Percentiles rank a stretch among this genome's conserved stretches.
Evolutionary conservation across 345 rosid species (phyloP).

Genomic region (Erodium maritimum): DNA sequence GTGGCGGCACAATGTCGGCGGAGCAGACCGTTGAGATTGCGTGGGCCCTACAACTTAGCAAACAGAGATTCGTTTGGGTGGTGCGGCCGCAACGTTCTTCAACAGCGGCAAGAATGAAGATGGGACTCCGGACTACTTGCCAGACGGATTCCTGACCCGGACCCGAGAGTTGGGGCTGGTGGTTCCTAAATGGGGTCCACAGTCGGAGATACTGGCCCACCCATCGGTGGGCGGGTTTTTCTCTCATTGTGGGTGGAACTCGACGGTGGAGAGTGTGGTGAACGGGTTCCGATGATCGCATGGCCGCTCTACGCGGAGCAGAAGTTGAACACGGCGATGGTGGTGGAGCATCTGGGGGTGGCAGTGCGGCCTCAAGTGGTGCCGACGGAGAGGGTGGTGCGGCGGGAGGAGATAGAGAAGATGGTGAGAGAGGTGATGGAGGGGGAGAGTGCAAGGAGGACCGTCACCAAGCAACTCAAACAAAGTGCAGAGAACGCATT

Average conservation of each 20-base stretch:
- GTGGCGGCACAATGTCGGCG: conserved; percentile 44
- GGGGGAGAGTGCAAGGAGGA: conserved; percentile 15
- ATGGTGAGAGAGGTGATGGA: conserved; percentile 29
- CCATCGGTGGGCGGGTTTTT: conserved; percentile 47
- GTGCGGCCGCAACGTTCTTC: conserved; percentile 20
- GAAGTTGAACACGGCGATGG: conserved; percentile 47
- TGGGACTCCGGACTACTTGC: conserved; percentile 18
- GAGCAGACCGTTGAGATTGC: conserved; percentile 27
- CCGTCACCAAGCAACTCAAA: conserved; percentile 18
- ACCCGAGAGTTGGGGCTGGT: conserved; percentile 27
- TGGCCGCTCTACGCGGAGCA: conserved; percentile 77
- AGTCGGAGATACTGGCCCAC: conserved; percentile 43
- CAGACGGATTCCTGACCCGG: conserved; percentile 42
- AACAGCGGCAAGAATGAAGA: conserved; percentile 2
- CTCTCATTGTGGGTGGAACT: conserved; percentile 77
- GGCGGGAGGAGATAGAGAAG: conserved; percentile 32
- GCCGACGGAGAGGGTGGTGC: conserved; percentile 11
- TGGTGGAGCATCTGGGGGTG: conserved; percentile 29
- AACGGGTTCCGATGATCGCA: conserved; percentile 46
- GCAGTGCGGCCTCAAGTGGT: conserved; percentile 23
- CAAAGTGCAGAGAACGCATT: conserved; percentile 22
- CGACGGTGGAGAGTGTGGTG: conserved; percentile 41
- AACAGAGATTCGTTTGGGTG: conserved; percentile 40
- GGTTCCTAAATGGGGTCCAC: conserved; percentile 52
- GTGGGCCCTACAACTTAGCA: conserved; percentile 23